These are phyloP conservation scores for Cutaneotrichosporon arboriforme DNA, from an alignment of 1,284 basidiomycete genomes.

Conservation along the genomic window DNA sequence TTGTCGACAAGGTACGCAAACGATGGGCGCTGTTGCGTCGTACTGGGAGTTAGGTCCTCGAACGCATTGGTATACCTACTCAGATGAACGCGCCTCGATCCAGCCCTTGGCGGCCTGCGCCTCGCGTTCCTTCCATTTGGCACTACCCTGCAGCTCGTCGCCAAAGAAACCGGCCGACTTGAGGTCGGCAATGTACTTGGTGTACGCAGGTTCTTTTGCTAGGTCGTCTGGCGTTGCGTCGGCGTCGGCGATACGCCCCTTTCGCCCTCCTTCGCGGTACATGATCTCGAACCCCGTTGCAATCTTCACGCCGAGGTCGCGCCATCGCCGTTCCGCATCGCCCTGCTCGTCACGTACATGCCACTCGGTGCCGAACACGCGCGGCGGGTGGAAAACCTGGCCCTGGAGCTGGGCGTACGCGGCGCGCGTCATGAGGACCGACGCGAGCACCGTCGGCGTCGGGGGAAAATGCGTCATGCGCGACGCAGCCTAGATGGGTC, in stretches of 20 bases:
- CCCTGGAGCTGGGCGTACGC: slow-evolving; percentile 87
- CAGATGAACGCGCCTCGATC: slow-evolving; percentile 57
- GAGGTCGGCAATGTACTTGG: slow-evolving; percentile 61
- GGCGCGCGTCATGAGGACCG: slow-evolving; percentile 72
- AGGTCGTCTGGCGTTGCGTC: slow-evolving; percentile 2
- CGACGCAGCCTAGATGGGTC: slow-evolving; percentile 60
- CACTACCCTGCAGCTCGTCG: slow-evolving; percentile 67
- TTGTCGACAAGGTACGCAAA: slow-evolving; percentile 66
- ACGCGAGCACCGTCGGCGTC: slow-evolving; percentile 56
- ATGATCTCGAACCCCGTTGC: slow-evolving; percentile 93
- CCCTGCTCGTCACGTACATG: slow-evolving; percentile 48
- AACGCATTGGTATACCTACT: slow-evolving; percentile 53
- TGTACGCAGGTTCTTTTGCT: slow-evolving; percentile 27
- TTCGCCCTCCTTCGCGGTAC: slow-evolving; percentile 68
- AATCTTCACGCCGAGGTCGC: slow-evolving; percentile 84
- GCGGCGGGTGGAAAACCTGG: slow-evolving; percentile 87
- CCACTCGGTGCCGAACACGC: slow-evolving; percentile 65
- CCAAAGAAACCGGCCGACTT: slow-evolving; percentile 65
- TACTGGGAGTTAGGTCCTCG: slow-evolving; percentile 15
- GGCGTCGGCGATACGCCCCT: slow-evolving; percentile 46
- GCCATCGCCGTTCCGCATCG: slow-evolving; percentile 63
- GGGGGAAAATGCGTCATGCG: slow-evolving; percentile 85
- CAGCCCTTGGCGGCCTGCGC: slow-evolving; percentile 63
- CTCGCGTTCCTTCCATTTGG: slow-evolving; percentile 67
- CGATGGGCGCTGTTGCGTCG: slow-evolving; percentile 55